Conservation (phyloP, 257 asterid genomes). For the Lithospermum erythrorhizon region DNA sequence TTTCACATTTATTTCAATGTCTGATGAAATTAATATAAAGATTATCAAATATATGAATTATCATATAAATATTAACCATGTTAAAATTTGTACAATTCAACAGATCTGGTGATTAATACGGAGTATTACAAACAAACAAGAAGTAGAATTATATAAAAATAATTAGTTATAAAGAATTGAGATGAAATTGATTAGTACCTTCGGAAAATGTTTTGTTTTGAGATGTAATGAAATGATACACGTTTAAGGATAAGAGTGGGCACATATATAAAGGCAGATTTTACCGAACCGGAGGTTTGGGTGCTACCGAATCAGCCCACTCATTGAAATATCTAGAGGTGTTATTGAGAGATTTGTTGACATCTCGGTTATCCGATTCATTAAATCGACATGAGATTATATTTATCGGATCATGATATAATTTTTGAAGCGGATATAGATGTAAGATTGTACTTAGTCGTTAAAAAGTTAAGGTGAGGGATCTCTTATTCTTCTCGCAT, state of each 20-base stretch:
- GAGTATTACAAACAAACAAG: background rate
- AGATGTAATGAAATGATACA: background rate
- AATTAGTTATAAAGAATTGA: background rate
- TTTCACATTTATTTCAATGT: no score
- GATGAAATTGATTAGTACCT: constrained; percentile 11
- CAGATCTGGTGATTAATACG: background rate
- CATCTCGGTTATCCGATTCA: no score
- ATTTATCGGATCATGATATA: no score
- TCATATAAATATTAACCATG: no score
- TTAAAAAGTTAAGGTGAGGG: no score
- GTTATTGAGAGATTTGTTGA: no score
- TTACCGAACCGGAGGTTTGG: constrained; percentile 27
- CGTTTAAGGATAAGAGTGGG: constrained; percentile 7
- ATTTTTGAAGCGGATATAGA: no score
- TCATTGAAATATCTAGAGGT: constrained; percentile 36
- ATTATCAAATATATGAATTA: no score
- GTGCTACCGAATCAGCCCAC: constrained; percentile 36
- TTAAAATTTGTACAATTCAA: background rate
- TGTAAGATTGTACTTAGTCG: no score
- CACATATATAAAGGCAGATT: constrained; percentile 21
- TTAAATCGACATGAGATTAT: no score
- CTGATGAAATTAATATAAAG: no score
- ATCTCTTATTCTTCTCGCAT: no score
- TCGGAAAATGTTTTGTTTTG: constrained; percentile 8
- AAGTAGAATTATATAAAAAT: background rate